Evolutionary conservation across 164 flowering plant genomes (phyloP).

Genomic region (Stephania yunnanensis): DNA sequence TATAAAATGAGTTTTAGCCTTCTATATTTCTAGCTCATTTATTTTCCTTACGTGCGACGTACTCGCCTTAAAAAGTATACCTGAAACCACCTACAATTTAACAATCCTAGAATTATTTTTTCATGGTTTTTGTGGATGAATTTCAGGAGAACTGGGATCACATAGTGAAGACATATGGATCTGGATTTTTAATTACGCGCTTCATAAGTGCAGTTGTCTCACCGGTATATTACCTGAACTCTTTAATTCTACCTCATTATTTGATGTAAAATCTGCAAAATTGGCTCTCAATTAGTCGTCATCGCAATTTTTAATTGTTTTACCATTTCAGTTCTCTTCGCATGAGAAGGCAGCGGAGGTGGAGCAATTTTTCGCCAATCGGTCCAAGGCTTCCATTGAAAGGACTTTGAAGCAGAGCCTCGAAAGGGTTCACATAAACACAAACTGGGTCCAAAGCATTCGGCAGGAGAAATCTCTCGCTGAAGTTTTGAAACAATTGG

Average conservation of each 20-base stretch:
- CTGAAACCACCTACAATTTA: not conserved
- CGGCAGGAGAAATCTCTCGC: slow-evolving; percentile 54
- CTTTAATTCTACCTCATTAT: not conserved
- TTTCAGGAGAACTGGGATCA: slow-evolving; percentile 18
- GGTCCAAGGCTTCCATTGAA: slow-evolving; percentile 48
- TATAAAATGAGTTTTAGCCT: not conserved
- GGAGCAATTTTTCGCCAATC: slow-evolving; percentile 65
- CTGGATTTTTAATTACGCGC: slow-evolving; percentile 39
- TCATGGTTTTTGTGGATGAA: not conserved
- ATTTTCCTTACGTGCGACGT: not conserved
- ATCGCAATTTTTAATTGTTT: not conserved
- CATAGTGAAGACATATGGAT: slow-evolving; percentile 11
- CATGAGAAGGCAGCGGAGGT: slow-evolving; percentile 68
- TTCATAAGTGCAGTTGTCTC: slow-evolving; percentile 71
- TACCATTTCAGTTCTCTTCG: slow-evolving; percentile 56
- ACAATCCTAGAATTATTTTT: not conserved
- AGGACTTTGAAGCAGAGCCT: slow-evolving; percentile 96
- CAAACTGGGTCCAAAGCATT: slow-evolving; percentile 68
- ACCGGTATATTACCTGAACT: slow-evolving; percentile 37
- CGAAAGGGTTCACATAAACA: slow-evolving; percentile 71
- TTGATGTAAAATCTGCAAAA: not conserved
- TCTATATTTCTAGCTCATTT: not conserved
- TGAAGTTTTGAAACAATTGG: slow-evolving; percentile 49
- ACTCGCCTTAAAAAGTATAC: not conserved
- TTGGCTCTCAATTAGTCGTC: not conserved